phyloP scores from a whole-genome alignment of 2,329 filamentous ascomycete species.

The Fusarium sp. region DNA sequence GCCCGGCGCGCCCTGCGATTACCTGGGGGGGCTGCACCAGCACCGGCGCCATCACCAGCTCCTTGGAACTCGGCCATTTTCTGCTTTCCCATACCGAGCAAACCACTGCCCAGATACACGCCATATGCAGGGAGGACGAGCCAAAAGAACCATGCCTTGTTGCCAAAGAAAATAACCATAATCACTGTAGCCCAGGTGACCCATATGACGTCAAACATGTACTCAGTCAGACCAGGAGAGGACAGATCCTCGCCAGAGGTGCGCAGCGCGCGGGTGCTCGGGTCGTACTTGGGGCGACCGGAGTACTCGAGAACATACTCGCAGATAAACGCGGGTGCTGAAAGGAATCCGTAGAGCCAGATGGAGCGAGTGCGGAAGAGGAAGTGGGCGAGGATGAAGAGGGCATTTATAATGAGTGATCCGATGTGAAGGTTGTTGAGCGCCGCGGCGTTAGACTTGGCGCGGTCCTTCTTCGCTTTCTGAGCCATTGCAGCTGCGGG shows the following conservation, averaged over 20 bases:
- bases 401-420: constrained; percentile 75
- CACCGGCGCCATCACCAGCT: constrained; percentile 51
- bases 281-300: constrained; percentile 80
- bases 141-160: constrained; percentile 76
- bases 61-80: constrained; percentile 64
- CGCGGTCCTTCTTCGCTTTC: constrained; percentile 74
- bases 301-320: constrained; percentile 88
- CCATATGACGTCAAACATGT: constrained; percentile 98
- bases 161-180: constrained; percentile 81
- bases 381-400: constrained; percentile 81
- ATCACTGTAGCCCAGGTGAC: constrained; percentile 87
- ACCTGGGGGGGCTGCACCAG: constrained; percentile 55
- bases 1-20: constrained; percentile 69
- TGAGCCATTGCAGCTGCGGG: constrained; percentile 65
- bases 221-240: constrained; percentile 90
- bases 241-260: constrained; percentile 88
- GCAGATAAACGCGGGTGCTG: constrained; percentile 80
- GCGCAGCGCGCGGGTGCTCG: constrained; percentile 74
- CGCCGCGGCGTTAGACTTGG: constrained; percentile 81
- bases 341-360: constrained; percentile 78
- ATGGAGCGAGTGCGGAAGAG: constrained; percentile 74
- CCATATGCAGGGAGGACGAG: constrained; percentile 68
- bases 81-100: constrained; percentile 67
- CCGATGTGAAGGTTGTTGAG: constrained; percentile 87
- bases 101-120: constrained; percentile 65